Conservation (phyloP, 2,329 filamentous ascomycete genomes). For the Fusarium luffae region DNA sequence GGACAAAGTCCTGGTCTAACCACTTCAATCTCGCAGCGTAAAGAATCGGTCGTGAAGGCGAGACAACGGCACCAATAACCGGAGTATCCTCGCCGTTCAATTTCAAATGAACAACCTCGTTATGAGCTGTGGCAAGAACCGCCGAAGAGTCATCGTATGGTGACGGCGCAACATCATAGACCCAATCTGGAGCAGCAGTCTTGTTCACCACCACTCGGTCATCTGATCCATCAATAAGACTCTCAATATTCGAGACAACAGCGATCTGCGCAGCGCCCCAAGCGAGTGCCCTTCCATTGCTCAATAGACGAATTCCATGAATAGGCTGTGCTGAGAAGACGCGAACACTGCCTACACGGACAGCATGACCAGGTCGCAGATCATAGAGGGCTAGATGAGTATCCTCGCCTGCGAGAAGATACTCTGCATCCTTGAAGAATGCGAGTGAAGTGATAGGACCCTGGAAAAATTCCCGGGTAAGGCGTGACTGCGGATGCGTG, state of each 20-base stretch:
- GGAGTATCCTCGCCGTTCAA: constrained; percentile 48
- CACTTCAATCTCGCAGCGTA: constrained; percentile 84
- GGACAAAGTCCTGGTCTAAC: constrained; percentile 66
- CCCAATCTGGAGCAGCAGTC: constrained; percentile 75
- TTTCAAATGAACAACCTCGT: constrained; percentile 73
- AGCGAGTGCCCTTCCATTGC: constrained; percentile 59
- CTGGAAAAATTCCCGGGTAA: constrained; percentile 55
- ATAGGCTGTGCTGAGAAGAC: constrained; percentile 77
- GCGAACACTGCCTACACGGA: constrained; percentile 54
- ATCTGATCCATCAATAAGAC: constrained; percentile 46
- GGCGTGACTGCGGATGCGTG: constrained; percentile 27
- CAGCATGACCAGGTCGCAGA: constrained; percentile 48
- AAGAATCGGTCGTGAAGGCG: constrained; percentile 82
- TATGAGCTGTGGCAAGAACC: constrained; percentile 85
- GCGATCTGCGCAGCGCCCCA: constrained; percentile 78
- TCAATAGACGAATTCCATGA: constrained; percentile 73
- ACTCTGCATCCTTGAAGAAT: constrained; percentile 56
- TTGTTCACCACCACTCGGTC: constrained; percentile 48
- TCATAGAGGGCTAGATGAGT: constrained; percentile 67
- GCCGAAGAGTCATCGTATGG: constrained; percentile 57
- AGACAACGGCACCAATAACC: constrained; percentile 62
- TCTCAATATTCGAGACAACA: constrained; percentile 23
- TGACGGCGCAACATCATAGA: constrained; percentile 73
- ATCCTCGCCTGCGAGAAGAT: constrained; percentile 70
- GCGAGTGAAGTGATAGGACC: constrained; percentile 70